Evolutionary conservation across 2,329 filamentous ascomycete genomes (phyloP), one percentile per base, ranked within the genome.

Genomic region (Sporothrix sp.): DNA sequence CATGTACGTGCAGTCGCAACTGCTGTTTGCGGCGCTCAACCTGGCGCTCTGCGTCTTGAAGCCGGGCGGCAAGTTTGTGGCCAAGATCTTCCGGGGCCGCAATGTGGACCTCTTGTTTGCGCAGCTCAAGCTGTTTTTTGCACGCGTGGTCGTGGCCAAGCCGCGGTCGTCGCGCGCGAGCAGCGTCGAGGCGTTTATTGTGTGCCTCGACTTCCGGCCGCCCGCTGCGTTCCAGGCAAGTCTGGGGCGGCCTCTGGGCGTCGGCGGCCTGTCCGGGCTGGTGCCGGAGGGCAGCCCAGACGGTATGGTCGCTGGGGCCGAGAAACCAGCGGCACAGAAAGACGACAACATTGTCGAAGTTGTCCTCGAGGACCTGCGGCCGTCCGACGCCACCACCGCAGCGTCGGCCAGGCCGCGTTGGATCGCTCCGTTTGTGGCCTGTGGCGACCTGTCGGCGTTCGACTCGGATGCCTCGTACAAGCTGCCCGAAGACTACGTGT

Each of bases 371-470:
- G 76, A 73, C 56, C 59, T 56, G 39, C 65, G 53, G 0, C 20
- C 63, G 52, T 11, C 33, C 0, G 30, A 6, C 25, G 23, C 11
- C 11, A 2, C 23, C 3, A 45, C 25, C 4, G 58, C 67, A 0
- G 38, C 44, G 11, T 27, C 21, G 6, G 32, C 23, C 46, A 73
- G 80, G 53, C 66, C 73, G 27, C 72, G 84, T 46, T 97, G 91
- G 89, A 91, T 97, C 59, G 89, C 90, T 3, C 89, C 91, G 0
- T 98, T 98, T 64, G 78, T 98, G 60, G 90, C 93, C n/a, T 98
- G 93, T 65, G 93, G 93, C 40, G 93, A 98, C 67, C 74, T 98
- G 48, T 94, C 89, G 21, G 83, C 87, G 10, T 98, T 90, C 70
- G 93, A 98, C 70, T 89, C 91, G 1, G 93, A 98, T 72, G 91